phyloP scores from a whole-genome alignment of 1,139 yeast genomes.

The Magnusiomyces tetraspermus region DNA sequence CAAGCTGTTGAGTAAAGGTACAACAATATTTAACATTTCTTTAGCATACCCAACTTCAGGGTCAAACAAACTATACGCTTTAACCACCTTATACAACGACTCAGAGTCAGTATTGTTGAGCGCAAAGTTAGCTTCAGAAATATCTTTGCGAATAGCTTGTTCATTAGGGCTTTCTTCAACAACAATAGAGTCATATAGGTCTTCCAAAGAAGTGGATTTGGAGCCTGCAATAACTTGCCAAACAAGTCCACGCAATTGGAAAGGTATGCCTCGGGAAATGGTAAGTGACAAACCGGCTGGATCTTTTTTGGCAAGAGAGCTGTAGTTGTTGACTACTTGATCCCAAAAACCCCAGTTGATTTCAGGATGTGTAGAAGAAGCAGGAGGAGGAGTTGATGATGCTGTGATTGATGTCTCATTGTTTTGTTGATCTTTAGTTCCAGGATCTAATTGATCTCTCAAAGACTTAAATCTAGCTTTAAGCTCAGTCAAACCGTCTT shows the following conservation, averaged over 20 bases:
- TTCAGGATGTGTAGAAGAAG: neutral
- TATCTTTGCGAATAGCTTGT: slow-evolving; percentile 68
- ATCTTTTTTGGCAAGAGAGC: slow-evolving; percentile 50
- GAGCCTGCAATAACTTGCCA: slow-evolving; percentile 87
- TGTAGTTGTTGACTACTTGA: slow-evolving; percentile 63
- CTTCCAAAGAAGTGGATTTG: slow-evolving; percentile 64
- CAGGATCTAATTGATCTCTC: slow-evolving; percentile 20
- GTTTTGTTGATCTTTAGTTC: neutral
- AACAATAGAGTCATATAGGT: slow-evolving; percentile 48
- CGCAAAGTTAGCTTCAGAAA: slow-evolving; percentile 77
- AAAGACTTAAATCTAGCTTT: slow-evolving; percentile 40
- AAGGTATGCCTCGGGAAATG: slow-evolving; percentile 70
- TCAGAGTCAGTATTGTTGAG: slow-evolving; percentile 43
- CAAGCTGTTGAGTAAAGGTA: slow-evolving; percentile 75
- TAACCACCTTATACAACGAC: slow-evolving; percentile 63
- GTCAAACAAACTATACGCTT: slow-evolving; percentile 77
- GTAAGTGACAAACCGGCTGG: slow-evolving; percentile 52
- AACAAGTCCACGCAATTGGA: slow-evolving; percentile 72
- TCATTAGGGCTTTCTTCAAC: slow-evolving; percentile 54
- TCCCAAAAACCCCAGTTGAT: slow-evolving; percentile 68
- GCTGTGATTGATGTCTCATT: too few species aligned
- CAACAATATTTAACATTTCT: slow-evolving; percentile 89
- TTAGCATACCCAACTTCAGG: slow-evolving; percentile 95
- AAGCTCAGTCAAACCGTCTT: slow-evolving; percentile 6
- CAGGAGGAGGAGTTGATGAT: too few species aligned